phyloP scores from a whole-genome alignment of 2,329 filamentous ascomycete genomes.

The Rhytidhysteron rufulum region DNA sequence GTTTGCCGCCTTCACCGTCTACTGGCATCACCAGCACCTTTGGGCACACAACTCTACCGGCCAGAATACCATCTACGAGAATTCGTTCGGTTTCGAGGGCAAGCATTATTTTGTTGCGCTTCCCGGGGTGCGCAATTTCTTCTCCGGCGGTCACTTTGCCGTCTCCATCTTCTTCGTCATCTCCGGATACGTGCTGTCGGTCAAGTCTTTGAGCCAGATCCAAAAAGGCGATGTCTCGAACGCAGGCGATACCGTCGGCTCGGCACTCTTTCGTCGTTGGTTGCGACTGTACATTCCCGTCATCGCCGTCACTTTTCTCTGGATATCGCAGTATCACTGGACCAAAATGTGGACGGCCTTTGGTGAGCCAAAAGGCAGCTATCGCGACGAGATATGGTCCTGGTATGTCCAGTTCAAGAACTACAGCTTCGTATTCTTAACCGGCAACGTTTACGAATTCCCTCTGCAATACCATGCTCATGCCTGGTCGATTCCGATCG shows the following conservation, averaged over 20 bases:
- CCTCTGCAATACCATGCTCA: conserved; percentile 37
- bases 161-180: conserved; percentile 53
- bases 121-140: conserved; percentile 48
- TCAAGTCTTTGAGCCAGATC: conserved; percentile 43
- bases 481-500: conserved; percentile 35
- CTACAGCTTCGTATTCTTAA: conserved; percentile 64
- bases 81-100: conserved; percentile 25
- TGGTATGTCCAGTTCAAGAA: conserved; percentile 51
- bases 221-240: conserved; percentile 38
- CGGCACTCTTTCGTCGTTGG: conserved; percentile 50
- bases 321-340: conserved; percentile 51
- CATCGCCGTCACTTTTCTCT: conserved; percentile 53
- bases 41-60: conserved; percentile 50
- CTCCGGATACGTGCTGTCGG: conserved; percentile 51
- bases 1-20: conserved; percentile 64
- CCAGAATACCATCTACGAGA: conserved; percentile 44
- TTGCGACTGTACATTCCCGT: conserved; percentile 50
- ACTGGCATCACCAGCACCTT: conserved; percentile 51
- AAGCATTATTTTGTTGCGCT: conserved; percentile 27
- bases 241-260: conserved; percentile 43
- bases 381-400: conserved; percentile 21
- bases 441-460: conserved; percentile 55
- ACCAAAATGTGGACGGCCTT: conserved; percentile 36
- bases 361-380: conserved; percentile 48
- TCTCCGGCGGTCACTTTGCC: conserved; percentile 49